Conservation (phyloP, 1,284 basidiomycete genomes). For the Fistulina hepatica region DNA sequence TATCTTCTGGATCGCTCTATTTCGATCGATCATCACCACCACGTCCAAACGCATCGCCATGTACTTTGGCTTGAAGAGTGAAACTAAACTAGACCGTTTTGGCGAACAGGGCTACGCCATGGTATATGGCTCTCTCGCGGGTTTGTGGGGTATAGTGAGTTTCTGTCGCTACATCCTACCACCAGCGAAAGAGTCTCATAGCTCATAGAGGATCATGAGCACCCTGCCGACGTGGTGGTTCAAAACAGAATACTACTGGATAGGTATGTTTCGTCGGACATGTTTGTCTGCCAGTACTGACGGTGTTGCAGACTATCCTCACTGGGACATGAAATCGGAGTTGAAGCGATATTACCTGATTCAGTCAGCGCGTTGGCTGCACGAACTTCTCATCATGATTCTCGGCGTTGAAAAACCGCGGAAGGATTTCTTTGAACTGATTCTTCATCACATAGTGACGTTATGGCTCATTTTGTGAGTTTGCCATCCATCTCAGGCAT, state of each 20-base stretch:
- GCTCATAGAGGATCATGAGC: constrained; percentile 68
- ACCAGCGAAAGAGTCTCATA: not conserved
- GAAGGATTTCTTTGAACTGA: constrained; percentile 83
- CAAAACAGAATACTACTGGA: constrained; percentile 73
- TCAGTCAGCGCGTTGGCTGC: constrained; percentile 87
- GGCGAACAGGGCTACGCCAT: constrained; percentile 86
- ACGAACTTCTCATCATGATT: constrained; percentile 83
- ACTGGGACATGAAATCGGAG: constrained; percentile 76
- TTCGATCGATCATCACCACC: no score
- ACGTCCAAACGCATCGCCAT: constrained; percentile 72
- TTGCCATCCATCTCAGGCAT: not conserved
- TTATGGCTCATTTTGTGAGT: constrained; percentile 84
- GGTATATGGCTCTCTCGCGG: constrained; percentile 67
- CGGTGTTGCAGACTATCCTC: constrained; percentile 58
- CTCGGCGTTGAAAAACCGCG: constrained; percentile 89
- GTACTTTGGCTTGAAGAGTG: constrained; percentile 56
- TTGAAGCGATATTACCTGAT: constrained; percentile 90
- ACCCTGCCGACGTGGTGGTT: constrained; percentile 88
- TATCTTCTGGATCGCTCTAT: constrained; percentile 76
- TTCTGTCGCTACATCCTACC: not conserved
- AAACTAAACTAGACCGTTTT: constrained; percentile 69
- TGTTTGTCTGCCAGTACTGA: constrained; percentile 2
- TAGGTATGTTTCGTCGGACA: constrained; percentile 33
- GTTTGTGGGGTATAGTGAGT: constrained; percentile 68
- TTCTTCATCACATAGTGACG: constrained; percentile 85